Evolutionary conservation across 2,329 filamentous ascomycete species (phyloP).

Genomic region (Pseudogymnoascus sp.): DNA sequence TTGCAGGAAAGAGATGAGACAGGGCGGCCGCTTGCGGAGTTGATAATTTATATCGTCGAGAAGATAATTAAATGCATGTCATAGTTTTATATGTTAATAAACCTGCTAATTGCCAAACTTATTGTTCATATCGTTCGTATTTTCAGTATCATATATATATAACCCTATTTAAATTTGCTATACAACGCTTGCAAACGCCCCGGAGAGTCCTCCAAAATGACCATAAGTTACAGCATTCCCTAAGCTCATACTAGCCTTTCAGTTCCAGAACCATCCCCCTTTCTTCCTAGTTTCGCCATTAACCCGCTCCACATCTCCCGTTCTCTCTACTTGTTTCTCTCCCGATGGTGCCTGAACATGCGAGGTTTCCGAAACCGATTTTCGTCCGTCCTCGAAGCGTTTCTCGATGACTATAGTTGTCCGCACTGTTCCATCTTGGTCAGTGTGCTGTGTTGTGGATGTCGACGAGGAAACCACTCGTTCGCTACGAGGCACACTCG

Average conservation of each 20-base stretch:
- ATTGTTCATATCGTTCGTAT: slow-evolving; percentile 5
- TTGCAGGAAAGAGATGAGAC: background rate
- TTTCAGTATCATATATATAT: background rate
- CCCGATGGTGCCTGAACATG: slow-evolving; percentile 14
- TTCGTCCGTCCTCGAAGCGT: slow-evolving; percentile 21
- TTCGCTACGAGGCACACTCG: slow-evolving; percentile 8
- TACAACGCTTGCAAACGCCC: background rate
- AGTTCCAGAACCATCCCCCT: slow-evolving; percentile 25
- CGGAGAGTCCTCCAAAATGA: background rate
- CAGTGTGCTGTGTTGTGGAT: slow-evolving; percentile 16
- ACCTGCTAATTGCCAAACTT: background rate
- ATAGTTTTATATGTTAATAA: background rate
- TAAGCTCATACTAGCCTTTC: background rate
- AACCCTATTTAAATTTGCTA: background rate
- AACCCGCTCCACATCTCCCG: background rate
- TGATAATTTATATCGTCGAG: background rate
- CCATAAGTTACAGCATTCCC: background rate
- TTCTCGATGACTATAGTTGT: slow-evolving; percentile 23
- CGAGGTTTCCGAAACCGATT: slow-evolving; percentile 19
- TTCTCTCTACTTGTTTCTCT: background rate
- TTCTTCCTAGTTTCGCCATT: slow-evolving; percentile 12
- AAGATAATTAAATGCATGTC: background rate
- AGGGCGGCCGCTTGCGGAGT: background rate
- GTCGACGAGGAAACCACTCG: slow-evolving; percentile 22
- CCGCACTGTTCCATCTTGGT: slow-evolving; percentile 23